Evolutionary conservation across 75 land plant genomes (phyloP).

Genomic region (Ceratopteris richardii): DNA sequence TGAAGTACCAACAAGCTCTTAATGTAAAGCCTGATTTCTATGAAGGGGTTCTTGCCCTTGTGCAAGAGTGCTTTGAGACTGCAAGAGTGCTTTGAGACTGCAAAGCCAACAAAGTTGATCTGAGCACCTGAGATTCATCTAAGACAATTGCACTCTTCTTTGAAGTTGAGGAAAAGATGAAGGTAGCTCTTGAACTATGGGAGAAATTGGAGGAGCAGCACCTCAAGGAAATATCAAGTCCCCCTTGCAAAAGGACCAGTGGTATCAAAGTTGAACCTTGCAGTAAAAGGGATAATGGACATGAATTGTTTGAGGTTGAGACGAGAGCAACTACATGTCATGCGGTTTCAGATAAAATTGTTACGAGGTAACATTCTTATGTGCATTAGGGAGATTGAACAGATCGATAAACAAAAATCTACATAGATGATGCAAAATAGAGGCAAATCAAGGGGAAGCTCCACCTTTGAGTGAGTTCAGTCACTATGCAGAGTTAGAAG

Average conservation of each 20-base stretch:
- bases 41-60: slow-evolving; percentile 69
- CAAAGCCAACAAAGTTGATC: slow-evolving; percentile 55
- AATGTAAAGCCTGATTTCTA: slow-evolving; percentile 70
- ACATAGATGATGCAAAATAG: no score
- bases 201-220: slow-evolving; percentile 75
- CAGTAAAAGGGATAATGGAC: neutral
- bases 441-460: no score
- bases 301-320: slow-evolving; percentile 38
- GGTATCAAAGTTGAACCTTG: neutral
- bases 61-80: slow-evolving; percentile 76
- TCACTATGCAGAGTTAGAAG: no score
- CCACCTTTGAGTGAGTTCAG: no score
- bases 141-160: slow-evolving; percentile 61
- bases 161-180: slow-evolving; percentile 72
- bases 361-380: slow-evolving; percentile 89
- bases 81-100: slow-evolving; percentile 77
- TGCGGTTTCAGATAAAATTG: slow-evolving; percentile 79
- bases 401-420: no score
- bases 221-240: slow-evolving; percentile 22
- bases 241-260: no score
- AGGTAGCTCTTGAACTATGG: slow-evolving; percentile 73
- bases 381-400: no score
- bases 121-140: slow-evolving; percentile 45
- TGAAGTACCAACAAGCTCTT: slow-evolving; percentile 62
- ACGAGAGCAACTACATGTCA: slow-evolving; percentile 62